phyloP scores from a whole-genome alignment of 2,329 filamentous ascomycete species.

The Clathrospora elynae region DNA sequence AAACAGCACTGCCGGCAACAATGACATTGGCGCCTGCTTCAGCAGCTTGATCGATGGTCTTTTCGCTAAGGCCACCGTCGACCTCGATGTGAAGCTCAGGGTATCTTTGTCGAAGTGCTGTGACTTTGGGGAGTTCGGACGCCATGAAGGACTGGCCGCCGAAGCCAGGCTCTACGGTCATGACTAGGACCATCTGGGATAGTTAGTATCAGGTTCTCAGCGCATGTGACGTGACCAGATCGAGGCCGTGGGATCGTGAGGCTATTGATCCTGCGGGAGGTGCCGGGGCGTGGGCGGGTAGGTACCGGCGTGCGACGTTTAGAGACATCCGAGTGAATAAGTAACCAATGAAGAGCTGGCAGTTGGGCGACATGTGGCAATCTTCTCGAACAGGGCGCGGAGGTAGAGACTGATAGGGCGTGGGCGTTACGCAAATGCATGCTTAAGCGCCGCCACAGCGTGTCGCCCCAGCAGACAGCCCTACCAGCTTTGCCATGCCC shows the following conservation, averaged over 20 bases:
- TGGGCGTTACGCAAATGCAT: slow-evolving; percentile 19
- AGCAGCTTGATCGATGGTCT: slow-evolving; percentile 90
- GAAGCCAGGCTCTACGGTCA: slow-evolving; percentile 98
- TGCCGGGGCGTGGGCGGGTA: slow-evolving; percentile 20
- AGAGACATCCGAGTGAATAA: slow-evolving; percentile 5
- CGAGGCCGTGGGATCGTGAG: slow-evolving; percentile 10
- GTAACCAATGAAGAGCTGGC: slow-evolving; percentile 15
- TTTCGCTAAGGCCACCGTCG: slow-evolving; percentile 85
- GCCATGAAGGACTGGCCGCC: slow-evolving; percentile 99
- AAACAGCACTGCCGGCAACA: slow-evolving; percentile 93
- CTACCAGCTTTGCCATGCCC: slow-evolving; percentile 19
- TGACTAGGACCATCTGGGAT: slow-evolving; percentile 90
- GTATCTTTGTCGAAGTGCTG: slow-evolving; percentile 80
- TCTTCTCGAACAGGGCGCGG: slow-evolving; percentile 25
- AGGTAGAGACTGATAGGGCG: slow-evolving; percentile 22
- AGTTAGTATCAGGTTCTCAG: slow-evolving; percentile 13
- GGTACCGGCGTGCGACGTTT: slow-evolving; percentile 9
- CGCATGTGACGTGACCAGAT: slow-evolving; percentile 2
- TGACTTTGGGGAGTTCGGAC: slow-evolving; percentile 90
- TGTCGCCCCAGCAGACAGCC: slow-evolving; percentile 36
- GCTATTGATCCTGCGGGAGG: slow-evolving; percentile 19
- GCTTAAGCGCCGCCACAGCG: slow-evolving; percentile 42
- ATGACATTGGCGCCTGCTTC: slow-evolving; percentile 98
- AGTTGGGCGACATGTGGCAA: slow-evolving; percentile 14
- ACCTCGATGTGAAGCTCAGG: slow-evolving; percentile 96